Evolutionary conservation across 2,329 filamentous ascomycete species (phyloP), one percentile per base, ranked within the genome.

Genomic region (Colletotrichum euphorbiae): DNA sequence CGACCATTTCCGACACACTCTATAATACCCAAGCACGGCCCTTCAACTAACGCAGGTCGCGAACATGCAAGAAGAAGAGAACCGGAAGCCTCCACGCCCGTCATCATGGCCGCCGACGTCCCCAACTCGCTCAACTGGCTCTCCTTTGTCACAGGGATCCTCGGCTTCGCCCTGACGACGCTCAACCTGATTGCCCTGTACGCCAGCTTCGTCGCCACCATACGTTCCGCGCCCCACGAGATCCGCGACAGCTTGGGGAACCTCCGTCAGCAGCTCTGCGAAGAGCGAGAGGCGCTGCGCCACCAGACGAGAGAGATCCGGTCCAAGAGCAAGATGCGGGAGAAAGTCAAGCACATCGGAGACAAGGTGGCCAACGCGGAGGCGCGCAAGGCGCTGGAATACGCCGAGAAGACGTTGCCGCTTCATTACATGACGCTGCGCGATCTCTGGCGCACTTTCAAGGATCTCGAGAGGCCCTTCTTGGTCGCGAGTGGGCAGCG

Each of bases 161-260:
- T 69, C 17, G 38, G 61, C 17, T 69, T 69, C 28, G 66, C 31
- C 24, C 55, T 69, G 33, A 69, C 66, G 11, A 50, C 43, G 3
- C 66, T 69, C 42, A 69, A 69, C 55, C 50, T 69, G 40, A 40
- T 69, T 33, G 66, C 66, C 8, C 15, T 69, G 33, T 69, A 69
- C 48, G 66, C 24, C 21, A 69, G 60, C 33, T 69, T 69, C 8
- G 62, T 69, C 17, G 48, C 62, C 11, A 69, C 66, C 2, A 65
- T 69, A 12, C 54, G 48, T 9, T 48, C 62, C 9, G 66, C 66
- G 2, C 62, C 66, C 3, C 28, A 13, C 0, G 54, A 69, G 9
- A 69, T 69, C 8, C 66, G 66, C n/a, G 66, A 69, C 19, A 55
- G 61, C 3, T 9, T 69, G 33, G 66, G 66, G 1, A 69, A 69